These are phyloP conservation scores for Acidiella bohemica DNA, from an alignment of 495 filamentous ascomycete genomes.

Conservation along the genomic window DNA sequence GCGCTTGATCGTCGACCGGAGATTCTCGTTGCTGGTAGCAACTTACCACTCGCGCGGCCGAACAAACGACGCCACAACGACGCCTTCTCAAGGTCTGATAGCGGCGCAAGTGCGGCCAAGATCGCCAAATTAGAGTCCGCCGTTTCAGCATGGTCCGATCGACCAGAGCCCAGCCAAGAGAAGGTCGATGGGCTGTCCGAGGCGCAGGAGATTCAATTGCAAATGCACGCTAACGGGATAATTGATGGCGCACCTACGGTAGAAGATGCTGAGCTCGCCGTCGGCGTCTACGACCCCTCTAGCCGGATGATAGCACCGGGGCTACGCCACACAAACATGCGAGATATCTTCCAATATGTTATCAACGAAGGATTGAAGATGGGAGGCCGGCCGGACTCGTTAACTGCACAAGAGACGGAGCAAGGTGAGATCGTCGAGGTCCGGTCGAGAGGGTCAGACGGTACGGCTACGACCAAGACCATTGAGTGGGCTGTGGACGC, in stretches of 20 bases:
- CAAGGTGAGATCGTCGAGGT: slow-evolving; percentile 58
- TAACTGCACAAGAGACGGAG: slow-evolving; percentile 44
- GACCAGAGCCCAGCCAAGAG: slow-evolving; percentile 8
- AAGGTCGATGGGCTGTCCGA: slow-evolving; percentile 8
- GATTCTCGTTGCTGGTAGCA: slow-evolving; percentile 24
- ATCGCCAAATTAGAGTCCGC: not conserved
- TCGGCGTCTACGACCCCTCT: not conserved
- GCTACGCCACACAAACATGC: slow-evolving; percentile 46
- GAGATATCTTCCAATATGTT: slow-evolving; percentile 52
- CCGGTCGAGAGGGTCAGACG: slow-evolving; percentile 43
- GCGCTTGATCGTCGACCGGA: slow-evolving; percentile 21
- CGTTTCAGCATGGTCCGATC: not conserved
- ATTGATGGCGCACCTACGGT: not conserved
- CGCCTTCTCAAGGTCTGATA: slow-evolving; percentile 8
- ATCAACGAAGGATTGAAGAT: slow-evolving; percentile 58
- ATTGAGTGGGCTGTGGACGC: slow-evolving; percentile 57
- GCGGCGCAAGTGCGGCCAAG: slow-evolving; percentile 10
- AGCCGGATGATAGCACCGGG: slow-evolving; percentile 30
- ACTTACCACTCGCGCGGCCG: slow-evolving; percentile 18
- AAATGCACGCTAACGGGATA: not conserved
- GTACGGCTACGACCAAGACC: slow-evolving; percentile 42
- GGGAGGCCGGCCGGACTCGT: slow-evolving; percentile 61
- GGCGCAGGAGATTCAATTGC: slow-evolving; percentile 3
- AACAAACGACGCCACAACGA: slow-evolving; percentile 25
- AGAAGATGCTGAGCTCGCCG: slow-evolving; percentile 5